Conservation (phyloP, 2,329 filamentous ascomycete species). For the Arthroderma sp. region DNA sequence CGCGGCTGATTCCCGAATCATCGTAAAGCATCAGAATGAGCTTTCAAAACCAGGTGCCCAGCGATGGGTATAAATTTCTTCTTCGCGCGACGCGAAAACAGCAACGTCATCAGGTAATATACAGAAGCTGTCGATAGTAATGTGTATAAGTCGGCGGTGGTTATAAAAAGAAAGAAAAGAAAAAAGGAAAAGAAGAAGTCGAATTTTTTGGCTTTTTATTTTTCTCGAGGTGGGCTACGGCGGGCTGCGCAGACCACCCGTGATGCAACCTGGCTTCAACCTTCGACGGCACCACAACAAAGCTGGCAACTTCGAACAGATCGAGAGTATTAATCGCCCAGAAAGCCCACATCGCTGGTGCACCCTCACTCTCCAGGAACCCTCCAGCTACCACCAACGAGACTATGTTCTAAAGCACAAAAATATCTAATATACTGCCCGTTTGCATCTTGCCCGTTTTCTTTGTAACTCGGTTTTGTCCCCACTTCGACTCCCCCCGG, state of each 20-base stretch:
- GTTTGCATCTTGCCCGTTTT: too few species aligned
- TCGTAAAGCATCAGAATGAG: conserved; percentile 50
- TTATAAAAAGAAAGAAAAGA: conserved; percentile 28
- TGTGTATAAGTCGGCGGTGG: conserved; percentile 44
- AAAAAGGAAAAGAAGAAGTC: conserved; percentile 18
- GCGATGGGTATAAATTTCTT: conserved; percentile 48
- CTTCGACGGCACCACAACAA: conserved; percentile 10
- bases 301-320: neutral
- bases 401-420: conserved; percentile 3
- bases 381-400: neutral
- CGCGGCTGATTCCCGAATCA: conserved; percentile 60
- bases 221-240: conserved; percentile 19
- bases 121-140: conserved; percentile 47
- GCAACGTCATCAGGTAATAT: conserved; percentile 34
- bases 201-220: conserved; percentile 8
- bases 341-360: too few species aligned
- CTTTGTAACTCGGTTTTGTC: too few species aligned
- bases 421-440: too few species aligned
- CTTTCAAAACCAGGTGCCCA: conserved; percentile 58
- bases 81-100: conserved; percentile 61
- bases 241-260: conserved; percentile 20
- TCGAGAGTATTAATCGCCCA: too few species aligned
- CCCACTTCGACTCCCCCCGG: too few species aligned
- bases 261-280: conserved; percentile 36
- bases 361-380: too few species aligned